A percentile compares a stretch with the other conserved stretches of the same genome.
phyloP scores from a whole-genome alignment of 2,329 filamentous ascomycete genomes.

The Colletotrichum tamarilloi region DNA sequence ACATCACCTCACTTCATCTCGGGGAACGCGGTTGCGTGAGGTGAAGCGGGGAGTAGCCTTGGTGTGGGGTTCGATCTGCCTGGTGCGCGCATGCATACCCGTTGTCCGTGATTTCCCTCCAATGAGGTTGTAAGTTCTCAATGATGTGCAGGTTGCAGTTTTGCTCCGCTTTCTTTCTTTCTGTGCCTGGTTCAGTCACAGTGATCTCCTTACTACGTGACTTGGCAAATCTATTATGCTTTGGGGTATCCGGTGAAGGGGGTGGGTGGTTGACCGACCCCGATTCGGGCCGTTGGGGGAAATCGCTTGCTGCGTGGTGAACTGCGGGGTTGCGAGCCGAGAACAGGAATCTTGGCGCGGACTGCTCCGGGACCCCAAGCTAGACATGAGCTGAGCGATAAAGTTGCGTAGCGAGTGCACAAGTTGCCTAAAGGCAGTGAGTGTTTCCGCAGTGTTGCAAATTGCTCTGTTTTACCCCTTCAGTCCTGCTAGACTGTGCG shows the following conservation, averaged over 20 bases:
- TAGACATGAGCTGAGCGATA: no score
- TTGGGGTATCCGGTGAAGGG: background rate
- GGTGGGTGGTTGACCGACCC: background rate
- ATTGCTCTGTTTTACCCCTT: background rate
- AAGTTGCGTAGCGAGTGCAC: background rate
- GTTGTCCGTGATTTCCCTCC: background rate
- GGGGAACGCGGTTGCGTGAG: background rate
- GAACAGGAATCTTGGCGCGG: background rate
- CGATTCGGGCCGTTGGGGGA: background rate
- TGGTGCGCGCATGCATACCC: background rate
- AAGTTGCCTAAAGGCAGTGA: background rate
- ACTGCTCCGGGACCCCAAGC: no score
- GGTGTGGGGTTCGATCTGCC: background rate
- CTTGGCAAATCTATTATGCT: background rate
- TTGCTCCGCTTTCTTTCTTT: background rate
- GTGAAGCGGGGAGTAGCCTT: background rate
- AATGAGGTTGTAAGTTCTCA: background rate
- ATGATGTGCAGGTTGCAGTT: background rate
- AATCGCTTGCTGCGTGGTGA: no score
- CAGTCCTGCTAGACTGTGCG: background rate
- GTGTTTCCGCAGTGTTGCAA: background rate
- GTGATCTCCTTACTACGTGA: background rate
- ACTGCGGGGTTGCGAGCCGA: background rate
- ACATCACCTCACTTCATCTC: background rate
- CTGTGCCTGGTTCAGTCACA: background rate